Base-by-base conservation (phyloP, 1,139 yeast species). In the Nematodospora anomalae region DNA sequence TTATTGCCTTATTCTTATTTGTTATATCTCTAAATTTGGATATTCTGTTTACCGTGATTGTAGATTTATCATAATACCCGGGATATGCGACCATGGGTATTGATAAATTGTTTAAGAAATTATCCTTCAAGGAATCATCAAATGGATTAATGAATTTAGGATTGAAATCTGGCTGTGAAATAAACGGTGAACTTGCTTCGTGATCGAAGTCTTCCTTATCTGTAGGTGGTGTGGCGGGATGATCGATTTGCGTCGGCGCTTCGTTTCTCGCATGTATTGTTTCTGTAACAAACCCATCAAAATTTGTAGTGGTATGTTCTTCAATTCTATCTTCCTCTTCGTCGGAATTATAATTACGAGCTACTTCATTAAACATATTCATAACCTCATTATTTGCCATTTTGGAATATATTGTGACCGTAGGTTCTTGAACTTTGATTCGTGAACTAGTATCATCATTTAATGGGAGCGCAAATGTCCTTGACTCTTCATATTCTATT, bases 341-440 rank as follows among this genome's bases (percentile, higher is more conserved):
- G 18, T 62, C 65, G 28, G 60, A 53, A 18, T 52, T 47, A 16
- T 59, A 42, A 20, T 49, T 46, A 2, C 61, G 58, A 2, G 79
- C 64, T 0, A 83, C 84, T 46, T 76, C 80, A 51, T 83, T 87
- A 53, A 87, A 86, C 85, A 89, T 84, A 15, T 75, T 74, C 42
- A 77, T 68, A 1, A 89, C 82, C 48, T 88, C 96, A 36, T 79
- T 78, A 38, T 80, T 75, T 1, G 96, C 95, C 50, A 81, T 79
- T 42, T 79, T 79, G 0, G 96, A 83, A 54, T 74, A 82, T 55
- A 83, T 62, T 0, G 96, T 88, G 49, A 85, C 74, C 0, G 96
- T 88, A 1, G 96, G 96, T 0, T 88, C 80, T 9, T 64, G 61
- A 4, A 76, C 71, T 15, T 15, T 50, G 41, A 30, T 40, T 16